phyloP scores from a whole-genome alignment of 805 yeast genomes.

The Maudiozyma bulderi region DNA sequence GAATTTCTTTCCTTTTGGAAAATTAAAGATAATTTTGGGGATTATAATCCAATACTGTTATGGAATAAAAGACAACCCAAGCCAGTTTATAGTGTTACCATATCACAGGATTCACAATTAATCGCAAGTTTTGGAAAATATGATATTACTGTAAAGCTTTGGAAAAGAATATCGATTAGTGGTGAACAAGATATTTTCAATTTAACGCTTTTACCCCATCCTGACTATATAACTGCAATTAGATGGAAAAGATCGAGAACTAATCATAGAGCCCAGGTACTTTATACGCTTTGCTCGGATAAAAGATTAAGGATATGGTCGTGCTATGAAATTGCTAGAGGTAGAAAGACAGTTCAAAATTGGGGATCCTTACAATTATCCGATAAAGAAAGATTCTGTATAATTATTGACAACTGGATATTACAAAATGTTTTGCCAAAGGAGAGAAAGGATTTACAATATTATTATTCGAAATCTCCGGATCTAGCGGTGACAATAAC shows the following conservation, averaged over 20 bases:
- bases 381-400: slow-evolving; percentile 25
- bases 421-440: slow-evolving; percentile 21
- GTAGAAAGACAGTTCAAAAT: slow-evolving; percentile 39
- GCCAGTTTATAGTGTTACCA: slow-evolving; percentile 46
- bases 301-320: slow-evolving; percentile 59
- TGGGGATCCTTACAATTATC: slow-evolving; percentile 42
- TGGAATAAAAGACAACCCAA: slow-evolving; percentile 45
- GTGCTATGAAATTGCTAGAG: slow-evolving; percentile 50
- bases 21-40: slow-evolving; percentile 37
- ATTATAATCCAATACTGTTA: slow-evolving; percentile 22
- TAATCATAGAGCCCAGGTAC: slow-evolving; percentile 32
- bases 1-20: slow-evolving; percentile 46
- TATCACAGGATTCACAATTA: slow-evolving; percentile 59
- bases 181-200: slow-evolving; percentile 57
- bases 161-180: slow-evolving; percentile 68
- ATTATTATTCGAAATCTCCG: slow-evolving; percentile 25
- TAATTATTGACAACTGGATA: slow-evolving; percentile 34
- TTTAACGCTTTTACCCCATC: slow-evolving; percentile 58
- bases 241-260: slow-evolving; percentile 47
- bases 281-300: slow-evolving; percentile 60
- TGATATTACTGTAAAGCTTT: slow-evolving; percentile 63
- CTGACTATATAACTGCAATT: slow-evolving; percentile 43
- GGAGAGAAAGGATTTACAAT: slow-evolving; percentile 12
- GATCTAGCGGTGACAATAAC: slow-evolving; percentile 38
- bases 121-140: slow-evolving; percentile 55